Evolutionary conservation across 2,329 filamentous ascomycete genomes (phyloP).

Genomic region (Monosporascus sp.): DNA sequence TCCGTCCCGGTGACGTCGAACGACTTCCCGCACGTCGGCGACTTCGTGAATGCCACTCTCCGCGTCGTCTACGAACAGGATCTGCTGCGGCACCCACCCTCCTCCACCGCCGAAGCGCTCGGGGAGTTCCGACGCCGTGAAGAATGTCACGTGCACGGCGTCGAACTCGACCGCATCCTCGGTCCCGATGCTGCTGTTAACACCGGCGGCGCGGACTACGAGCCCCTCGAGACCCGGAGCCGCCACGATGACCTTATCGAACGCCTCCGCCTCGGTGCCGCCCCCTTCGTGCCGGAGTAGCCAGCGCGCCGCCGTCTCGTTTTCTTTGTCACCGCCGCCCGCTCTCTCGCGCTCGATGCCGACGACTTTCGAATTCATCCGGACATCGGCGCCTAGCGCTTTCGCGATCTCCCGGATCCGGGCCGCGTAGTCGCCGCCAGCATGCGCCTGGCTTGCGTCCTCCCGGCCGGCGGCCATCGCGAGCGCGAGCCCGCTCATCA

Average conservation of each 20-base stretch:
- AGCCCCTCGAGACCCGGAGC: conserved; percentile 1
- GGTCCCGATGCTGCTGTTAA: not conserved
- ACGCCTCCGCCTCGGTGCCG: conserved; percentile 5
- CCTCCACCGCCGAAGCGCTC: conserved; percentile 1
- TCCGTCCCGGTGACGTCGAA: conserved; percentile 1
- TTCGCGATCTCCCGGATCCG: conserved; percentile 8
- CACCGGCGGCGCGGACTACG: not conserved
- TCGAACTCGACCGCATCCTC: conserved; percentile 11
- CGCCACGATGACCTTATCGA: conserved; percentile 14
- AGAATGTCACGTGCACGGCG: conserved; percentile 8
- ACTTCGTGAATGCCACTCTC: conserved; percentile 6
- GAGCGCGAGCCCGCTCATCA: conserved; percentile 12
- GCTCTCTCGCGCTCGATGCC: conserved; percentile 11
- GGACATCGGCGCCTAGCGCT: conserved; percentile 3
- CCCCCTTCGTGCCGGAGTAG: conserved; percentile 6
- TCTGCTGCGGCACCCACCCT: conserved; percentile 1
- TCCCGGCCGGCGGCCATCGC: conserved; percentile 14
- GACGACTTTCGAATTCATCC: conserved; percentile 4
- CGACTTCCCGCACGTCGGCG: conserved; percentile 9
- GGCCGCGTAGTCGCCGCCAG: conserved; percentile 13
- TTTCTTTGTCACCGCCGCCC: not conserved
- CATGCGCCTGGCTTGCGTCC: conserved; percentile 12
- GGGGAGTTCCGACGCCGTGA: conserved; percentile 7
- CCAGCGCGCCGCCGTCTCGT: conserved; percentile 7
- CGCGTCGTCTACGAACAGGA: conserved; percentile 8